Base-by-base conservation (phyloP, 495 filamentous ascomycete species). In the Penicillium roqueforti region DNA sequence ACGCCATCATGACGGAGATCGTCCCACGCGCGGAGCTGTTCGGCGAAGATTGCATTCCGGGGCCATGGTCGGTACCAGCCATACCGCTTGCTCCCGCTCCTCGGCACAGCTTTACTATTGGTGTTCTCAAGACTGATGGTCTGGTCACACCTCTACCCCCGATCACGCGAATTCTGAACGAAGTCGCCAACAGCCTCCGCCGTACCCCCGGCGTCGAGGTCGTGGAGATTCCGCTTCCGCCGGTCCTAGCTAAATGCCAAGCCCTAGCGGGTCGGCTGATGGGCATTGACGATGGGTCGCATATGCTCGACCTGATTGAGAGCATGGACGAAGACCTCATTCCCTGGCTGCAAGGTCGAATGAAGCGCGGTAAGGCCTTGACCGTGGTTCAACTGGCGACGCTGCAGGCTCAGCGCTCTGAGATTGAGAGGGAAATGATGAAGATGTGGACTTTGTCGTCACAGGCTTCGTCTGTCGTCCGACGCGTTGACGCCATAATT, bases 71-170 rank as follows among this genome's bases (percentile, higher is more conserved):
- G 43, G 59, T 57, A 10, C 63, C 68, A 25, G 65, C 58, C 7
- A 41, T 57, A 0, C 48, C 62, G 0, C 22, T 31, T 2, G 44
- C 60, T 1, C 40, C 58, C 6, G 26, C 54, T 13, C 42, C 46
- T 14, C 57, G 55, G 13, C 61, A 61, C n/a, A 70, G 72, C 19
- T 61, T 78, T 36, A 71, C 71, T 3, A 68, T 87, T 37, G 84
- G 84, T 4, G 66, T 87, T 2, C 66, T 86, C 2, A 68, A 76
- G 9, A 75, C 71, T 5, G 84, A 88, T 53, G 83, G 81, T 0
- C 41, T 84, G 8, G 75, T 79, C 16, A 71, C 72, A 6, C 85
- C 85, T 1, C 68, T 84, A 16, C 85, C 85, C 0, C 84, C 84
- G 0, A 73, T 88, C 6, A 59, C 65, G 4, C 72, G 70, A 7